A percentile compares a stretch with the other conserved stretches of the same genome.
These are phyloP conservation scores for Carpinus viminea DNA, from an alignment of 306 rosid species.

Conservation along the genomic window DNA sequence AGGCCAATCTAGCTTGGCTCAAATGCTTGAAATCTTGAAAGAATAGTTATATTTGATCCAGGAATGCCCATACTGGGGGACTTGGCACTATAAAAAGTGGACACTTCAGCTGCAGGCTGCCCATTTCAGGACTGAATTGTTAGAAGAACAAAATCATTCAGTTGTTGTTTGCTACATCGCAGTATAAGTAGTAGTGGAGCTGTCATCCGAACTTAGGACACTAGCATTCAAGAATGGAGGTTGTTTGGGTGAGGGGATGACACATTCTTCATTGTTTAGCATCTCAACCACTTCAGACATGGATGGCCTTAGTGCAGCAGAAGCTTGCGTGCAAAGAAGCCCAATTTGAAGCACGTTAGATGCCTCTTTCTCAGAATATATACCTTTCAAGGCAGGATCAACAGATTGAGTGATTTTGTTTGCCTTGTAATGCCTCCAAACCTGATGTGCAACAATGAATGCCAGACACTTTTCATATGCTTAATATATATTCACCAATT, in stretches of 20 bases:
- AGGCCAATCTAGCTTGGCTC: constrained; percentile 20
- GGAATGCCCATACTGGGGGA: background rate
- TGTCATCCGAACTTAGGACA: constrained; percentile 25
- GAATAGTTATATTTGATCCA: constrained; percentile 1
- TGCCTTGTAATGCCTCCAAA: constrained; percentile 57
- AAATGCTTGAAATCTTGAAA: constrained; percentile 1
- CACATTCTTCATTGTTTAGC: constrained; percentile 40
- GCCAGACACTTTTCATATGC: no score
- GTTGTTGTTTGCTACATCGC: background rate
- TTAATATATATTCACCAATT: no score
- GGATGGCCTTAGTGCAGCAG: constrained; percentile 43
- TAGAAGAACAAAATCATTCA: constrained; percentile 30
- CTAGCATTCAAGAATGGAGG: constrained; percentile 58
- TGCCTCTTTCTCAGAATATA: constrained; percentile 40
- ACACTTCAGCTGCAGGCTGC: background rate
- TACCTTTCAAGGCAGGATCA: constrained; percentile 39
- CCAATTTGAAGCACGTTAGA: constrained; percentile 50
- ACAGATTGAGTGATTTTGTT: constrained; percentile 32
- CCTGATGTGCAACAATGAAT: constrained; percentile 32
- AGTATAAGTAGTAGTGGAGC: background rate
- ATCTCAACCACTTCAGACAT: constrained; percentile 61
- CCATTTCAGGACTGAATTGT: constrained; percentile 2
- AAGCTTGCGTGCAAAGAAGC: constrained; percentile 64
- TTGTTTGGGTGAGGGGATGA: constrained; percentile 49
- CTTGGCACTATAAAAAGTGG: constrained; percentile 6